Evolutionary conservation across 345 rosid genomes (phyloP).

Genomic region (Arabis hirsuta): DNA sequence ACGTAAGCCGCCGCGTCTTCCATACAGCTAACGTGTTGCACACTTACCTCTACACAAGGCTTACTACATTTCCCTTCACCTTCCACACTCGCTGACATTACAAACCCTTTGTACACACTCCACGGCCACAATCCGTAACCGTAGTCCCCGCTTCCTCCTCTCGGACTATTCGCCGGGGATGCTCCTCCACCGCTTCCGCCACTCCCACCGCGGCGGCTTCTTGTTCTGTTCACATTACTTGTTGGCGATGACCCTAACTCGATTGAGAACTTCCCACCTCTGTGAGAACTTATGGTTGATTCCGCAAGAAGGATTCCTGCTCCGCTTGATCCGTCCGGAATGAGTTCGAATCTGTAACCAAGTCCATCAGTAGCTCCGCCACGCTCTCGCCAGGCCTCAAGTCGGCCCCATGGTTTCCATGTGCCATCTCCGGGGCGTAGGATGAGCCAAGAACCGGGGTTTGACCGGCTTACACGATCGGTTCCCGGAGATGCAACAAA

Average conservation of each 20-base stretch:
- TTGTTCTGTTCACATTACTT: slow-evolving; percentile 13
- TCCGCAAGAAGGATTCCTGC: slow-evolving; percentile 77
- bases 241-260: slow-evolving; percentile 53
- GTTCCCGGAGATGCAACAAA: slow-evolving; percentile 89
- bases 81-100: slow-evolving; percentile 86
- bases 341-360: slow-evolving; percentile 78
- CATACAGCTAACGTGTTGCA: slow-evolving; percentile 89
- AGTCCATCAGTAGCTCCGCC: slow-evolving; percentile 72
- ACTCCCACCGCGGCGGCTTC: slow-evolving; percentile 60
- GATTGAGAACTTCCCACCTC: slow-evolving; percentile 78
- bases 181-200: slow-evolving; percentile 45
- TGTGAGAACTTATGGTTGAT: slow-evolving; percentile 62
- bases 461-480: slow-evolving; percentile 86
- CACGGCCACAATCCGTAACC: slow-evolving; percentile 77
- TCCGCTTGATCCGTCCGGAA: slow-evolving; percentile 62
- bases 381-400: slow-evolving; percentile 96
- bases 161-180: slow-evolving; percentile 78
- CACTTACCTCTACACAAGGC: slow-evolving; percentile 84
- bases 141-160: slow-evolving; percentile 75
- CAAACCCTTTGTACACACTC: slow-evolving; percentile 69
- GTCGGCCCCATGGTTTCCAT: slow-evolving; percentile 95
- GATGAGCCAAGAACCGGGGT: slow-evolving; percentile 89
- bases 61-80: slow-evolving; percentile 88
- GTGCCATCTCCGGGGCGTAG: slow-evolving; percentile 79
- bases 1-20: slow-evolving; percentile 96